Evolutionary conservation across 2,329 filamentous ascomycete genomes (phyloP).

Genomic region (Aspergillus costaricaensis): DNA sequence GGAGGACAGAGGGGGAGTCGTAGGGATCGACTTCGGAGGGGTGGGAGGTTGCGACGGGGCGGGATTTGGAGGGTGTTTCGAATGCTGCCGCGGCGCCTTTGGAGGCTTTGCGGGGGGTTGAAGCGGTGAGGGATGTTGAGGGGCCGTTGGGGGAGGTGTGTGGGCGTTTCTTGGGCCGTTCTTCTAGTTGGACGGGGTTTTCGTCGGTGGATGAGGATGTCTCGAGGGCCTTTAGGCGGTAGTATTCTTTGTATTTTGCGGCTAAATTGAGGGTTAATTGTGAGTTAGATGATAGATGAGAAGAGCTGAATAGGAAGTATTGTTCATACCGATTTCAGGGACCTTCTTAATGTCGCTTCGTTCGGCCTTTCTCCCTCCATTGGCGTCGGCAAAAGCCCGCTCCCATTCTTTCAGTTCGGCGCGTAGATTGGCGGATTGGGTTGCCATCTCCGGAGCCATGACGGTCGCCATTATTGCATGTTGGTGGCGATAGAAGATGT

Average conservation of each 20-base stretch:
- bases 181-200: constrained; percentile 21
- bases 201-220: constrained; percentile 6
- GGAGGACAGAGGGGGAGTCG: constrained; percentile 44
- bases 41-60: constrained; percentile 27
- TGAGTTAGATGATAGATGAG: neutral
- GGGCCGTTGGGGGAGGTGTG: constrained; percentile 32
- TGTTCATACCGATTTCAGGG: constrained; percentile 41
- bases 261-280: constrained; percentile 29
- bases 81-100: constrained; percentile 26
- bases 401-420: constrained; percentile 52
- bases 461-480: constrained; percentile 34
- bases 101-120: constrained; percentile 41
- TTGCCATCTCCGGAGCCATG: constrained; percentile 27
- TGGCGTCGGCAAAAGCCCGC: constrained; percentile 44
- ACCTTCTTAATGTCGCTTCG: constrained; percentile 52
- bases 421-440: constrained; percentile 39
- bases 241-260: constrained; percentile 52
- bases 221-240: constrained; percentile 42
- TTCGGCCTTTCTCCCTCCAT: constrained; percentile 48
- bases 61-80: constrained; percentile 35
- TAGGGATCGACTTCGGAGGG: constrained; percentile 48
- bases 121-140: constrained; percentile 15
- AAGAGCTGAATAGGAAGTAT: neutral
- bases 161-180: constrained; percentile 36
- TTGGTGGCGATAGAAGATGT: neutral